Base-by-base conservation (phyloP, 306 rosid genomes). In the Malus sylvestris region DNA sequence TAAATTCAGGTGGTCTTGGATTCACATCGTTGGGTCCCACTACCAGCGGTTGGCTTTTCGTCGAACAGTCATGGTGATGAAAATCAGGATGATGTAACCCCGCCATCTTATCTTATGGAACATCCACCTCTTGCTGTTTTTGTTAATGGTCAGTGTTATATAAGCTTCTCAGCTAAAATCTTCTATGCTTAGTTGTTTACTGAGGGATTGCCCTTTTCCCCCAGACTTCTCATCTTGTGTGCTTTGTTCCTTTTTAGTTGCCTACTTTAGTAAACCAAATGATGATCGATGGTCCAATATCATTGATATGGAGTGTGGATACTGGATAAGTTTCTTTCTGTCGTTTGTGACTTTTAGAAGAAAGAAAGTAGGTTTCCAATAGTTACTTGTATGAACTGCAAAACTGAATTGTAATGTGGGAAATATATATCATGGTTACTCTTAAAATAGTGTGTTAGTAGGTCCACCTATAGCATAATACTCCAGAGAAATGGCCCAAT, bases 71-170 rank as follows among this genome's bases (percentile, higher is more conserved):
- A 82, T 66, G 89, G 95, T 65, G 96, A 91, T 75, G 93, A 89
- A 80, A 89, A 70, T 86, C 97, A 86, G 70, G 98, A 96, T 70
- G 98, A 96, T 79, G 88, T 92, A 78, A 91, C 87, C 76, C 98
- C 99, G 2, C 98, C 98, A 59, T 89, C 99, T 65, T 74, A 80
- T 86, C 86, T 96, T 83, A 96, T 96, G 99, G 99, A 96, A 66
- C 98, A 96, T 87, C 99, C 99, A 14, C 98, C 99, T 75, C 96
- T 96, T 83, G 99, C 99, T 82, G 99, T 96, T 76, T 96, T 96
- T 67, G 83, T 96, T 55, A 96, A 96, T 79, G 99, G 99, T 96
- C 81, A 80, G 88, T 81, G 40, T 33, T 65, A 53, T 67, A 4
- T 67, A 61, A 81, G 71, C 53, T 76, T 84, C 74, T 76, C 27